A percentile compares a stretch with the other conserved stretches of the same genome.
Conservation (phyloP, 352 stramenopile genomes). For the Globisporangium nagaii region DNA sequence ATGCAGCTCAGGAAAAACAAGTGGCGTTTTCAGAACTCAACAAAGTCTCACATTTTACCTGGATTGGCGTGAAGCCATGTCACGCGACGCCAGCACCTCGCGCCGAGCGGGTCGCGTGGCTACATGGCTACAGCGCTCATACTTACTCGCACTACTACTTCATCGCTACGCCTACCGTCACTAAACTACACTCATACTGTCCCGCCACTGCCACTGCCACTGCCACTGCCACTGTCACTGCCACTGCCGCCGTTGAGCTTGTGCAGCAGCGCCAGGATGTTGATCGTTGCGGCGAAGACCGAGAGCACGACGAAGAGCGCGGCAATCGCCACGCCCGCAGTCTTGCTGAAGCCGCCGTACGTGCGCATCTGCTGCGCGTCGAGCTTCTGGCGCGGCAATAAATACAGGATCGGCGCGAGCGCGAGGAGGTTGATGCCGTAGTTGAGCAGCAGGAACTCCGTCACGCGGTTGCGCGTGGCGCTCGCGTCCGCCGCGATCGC, state of each 20-base stretch:
- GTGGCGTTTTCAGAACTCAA: too few species aligned
- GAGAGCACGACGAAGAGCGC: slow-evolving; percentile 38
- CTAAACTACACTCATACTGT: slow-evolving; percentile 3
- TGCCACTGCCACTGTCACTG: neutral
- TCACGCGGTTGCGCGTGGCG: slow-evolving; percentile 25
- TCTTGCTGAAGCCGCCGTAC: slow-evolving; percentile 39
- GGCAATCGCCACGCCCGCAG: slow-evolving; percentile 28
- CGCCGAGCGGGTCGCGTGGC: too few species aligned
- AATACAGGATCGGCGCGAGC: slow-evolving; percentile 53
- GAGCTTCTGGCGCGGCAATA: slow-evolving; percentile 61
- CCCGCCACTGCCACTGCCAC: neutral
- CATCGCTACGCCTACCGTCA: too few species aligned
- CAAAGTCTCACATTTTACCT: too few species aligned
- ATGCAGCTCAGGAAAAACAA: too few species aligned
- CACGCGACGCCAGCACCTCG: too few species aligned
- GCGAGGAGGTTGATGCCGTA: slow-evolving; percentile 46
- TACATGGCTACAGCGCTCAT: too few species aligned
- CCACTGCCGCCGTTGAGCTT: neutral
- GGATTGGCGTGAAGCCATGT: too few species aligned
- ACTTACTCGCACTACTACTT: neutral
- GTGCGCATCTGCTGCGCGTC: slow-evolving; percentile 58
- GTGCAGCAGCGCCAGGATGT: slow-evolving; percentile 26
- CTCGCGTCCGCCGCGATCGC: slow-evolving; percentile 25
- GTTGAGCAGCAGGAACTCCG: slow-evolving; percentile 40
- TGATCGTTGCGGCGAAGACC: slow-evolving; percentile 33